Conservation (phyloP, 495 filamentous ascomycete species). For the Tetracladium setigerum region DNA sequence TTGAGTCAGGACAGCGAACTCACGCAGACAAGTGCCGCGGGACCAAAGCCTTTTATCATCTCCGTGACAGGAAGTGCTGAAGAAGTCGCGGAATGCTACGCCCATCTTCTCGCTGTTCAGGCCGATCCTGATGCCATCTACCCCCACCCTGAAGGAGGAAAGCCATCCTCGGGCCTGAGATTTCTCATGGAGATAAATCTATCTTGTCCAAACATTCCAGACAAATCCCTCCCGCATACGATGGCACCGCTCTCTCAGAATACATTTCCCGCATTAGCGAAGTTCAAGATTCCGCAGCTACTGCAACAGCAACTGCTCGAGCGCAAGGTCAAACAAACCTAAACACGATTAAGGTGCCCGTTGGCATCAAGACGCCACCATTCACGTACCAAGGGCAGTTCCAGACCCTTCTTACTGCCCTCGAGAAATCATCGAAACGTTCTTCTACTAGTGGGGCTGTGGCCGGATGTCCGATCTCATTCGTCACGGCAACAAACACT, state of each 20-base stretch:
- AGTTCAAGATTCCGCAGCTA: not conserved
- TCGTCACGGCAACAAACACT: constrained; percentile 67
- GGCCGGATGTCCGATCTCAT: constrained; percentile 34
- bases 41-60: constrained; percentile 52
- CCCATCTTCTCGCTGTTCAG: constrained; percentile 17
- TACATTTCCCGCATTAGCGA: constrained; percentile 39
- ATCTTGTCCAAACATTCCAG: constrained; percentile 64
- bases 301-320: constrained; percentile 7
- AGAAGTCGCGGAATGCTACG: constrained; percentile 41
- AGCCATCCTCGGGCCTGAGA: constrained; percentile 14
- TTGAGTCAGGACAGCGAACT: constrained; percentile 2
- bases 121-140: constrained; percentile 1
- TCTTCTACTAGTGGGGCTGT: no score
- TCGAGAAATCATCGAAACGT: constrained; percentile 18
- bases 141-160: not conserved
- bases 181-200: constrained; percentile 65
- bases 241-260: constrained; percentile 27
- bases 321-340: constrained; percentile 9
- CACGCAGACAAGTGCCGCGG: not conserved
- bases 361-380: constrained; percentile 65
- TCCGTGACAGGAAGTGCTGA: constrained; percentile 55
- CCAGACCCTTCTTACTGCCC: constrained; percentile 37
- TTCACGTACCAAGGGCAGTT: constrained; percentile 61
- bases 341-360: constrained; percentile 5
- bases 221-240: constrained; percentile 60